phyloP scores from a whole-genome alignment of 345 rosid species.

The Eucalyptus urophylla region DNA sequence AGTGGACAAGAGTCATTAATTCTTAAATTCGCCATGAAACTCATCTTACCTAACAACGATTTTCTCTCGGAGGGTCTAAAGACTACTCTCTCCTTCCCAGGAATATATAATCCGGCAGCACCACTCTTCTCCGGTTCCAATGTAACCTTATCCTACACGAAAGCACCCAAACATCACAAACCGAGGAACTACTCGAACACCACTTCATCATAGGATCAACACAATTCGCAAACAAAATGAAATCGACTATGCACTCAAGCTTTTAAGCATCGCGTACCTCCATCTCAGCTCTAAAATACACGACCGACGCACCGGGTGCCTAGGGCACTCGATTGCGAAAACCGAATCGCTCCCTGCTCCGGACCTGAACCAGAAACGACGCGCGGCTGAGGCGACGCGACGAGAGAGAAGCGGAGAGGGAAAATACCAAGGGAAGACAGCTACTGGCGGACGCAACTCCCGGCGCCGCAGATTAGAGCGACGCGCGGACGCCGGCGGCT shows the following conservation, averaged over 20 bases:
- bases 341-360: background rate
- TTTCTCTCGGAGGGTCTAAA: constrained; percentile 47
- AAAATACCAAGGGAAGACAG: background rate
- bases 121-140: constrained; percentile 20
- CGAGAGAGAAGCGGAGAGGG: background rate
- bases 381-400: background rate
- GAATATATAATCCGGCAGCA: constrained; percentile 18
- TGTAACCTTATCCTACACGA: background rate
- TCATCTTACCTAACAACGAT: constrained; percentile 26
- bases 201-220: background rate
- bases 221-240: background rate
- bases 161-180: background rate
- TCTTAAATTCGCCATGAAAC: background rate
- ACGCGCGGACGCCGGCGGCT: background rate
- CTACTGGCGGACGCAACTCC: background rate
- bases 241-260: background rate
- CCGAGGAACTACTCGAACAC: background rate
- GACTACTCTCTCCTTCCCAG: constrained; percentile 27
- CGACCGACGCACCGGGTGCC: background rate
- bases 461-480: background rate
- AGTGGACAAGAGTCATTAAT: background rate
- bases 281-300: background rate
- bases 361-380: background rate
- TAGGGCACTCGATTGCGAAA: background rate
- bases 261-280: background rate